These are phyloP conservation scores for Xylaria sp. DNA, from an alignment of 2,329 filamentous ascomycete species.

Conservation along the genomic window DNA sequence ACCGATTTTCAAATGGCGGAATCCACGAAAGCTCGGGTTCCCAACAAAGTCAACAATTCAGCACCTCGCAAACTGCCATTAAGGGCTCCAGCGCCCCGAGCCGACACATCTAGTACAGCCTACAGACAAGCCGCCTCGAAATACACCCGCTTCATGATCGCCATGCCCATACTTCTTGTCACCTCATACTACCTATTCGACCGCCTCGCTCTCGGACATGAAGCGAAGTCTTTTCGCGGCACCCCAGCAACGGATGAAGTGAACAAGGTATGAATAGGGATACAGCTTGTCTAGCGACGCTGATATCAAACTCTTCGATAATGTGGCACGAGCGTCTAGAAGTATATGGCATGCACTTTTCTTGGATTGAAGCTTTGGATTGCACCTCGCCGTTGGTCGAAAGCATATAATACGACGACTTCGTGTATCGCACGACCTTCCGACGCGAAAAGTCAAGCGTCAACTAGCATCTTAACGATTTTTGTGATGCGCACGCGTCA, in stretches of 20 bases:
- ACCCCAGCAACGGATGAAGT: neutral
- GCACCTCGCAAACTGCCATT: conserved; percentile 7
- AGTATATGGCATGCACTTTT: neutral
- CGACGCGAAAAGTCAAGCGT: neutral
- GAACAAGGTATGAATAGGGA: conserved; percentile 14
- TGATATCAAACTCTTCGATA: neutral
- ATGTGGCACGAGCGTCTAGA: neutral
- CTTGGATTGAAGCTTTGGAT: neutral
- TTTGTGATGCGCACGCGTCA: neutral
- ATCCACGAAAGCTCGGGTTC: neutral
- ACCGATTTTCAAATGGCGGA: conserved; percentile 16
- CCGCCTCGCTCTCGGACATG: conserved; percentile 43
- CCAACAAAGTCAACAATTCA: conserved; percentile 11
- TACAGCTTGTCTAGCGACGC: neutral
- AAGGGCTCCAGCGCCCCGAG: conserved; percentile 14
- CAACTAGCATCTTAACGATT: neutral
- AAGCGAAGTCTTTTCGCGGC: conserved; percentile 37
- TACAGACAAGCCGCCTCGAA: conserved; percentile 55
- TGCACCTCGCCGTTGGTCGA: neutral
- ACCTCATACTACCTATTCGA: conserved; percentile 66
- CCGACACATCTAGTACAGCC: conserved; percentile 52
- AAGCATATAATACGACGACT: neutral
- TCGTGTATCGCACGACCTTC: neutral
- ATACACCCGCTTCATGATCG: conserved; percentile 61
- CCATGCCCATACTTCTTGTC: conserved; percentile 64